Base-by-base conservation (phyloP, 2,329 filamentous ascomycete genomes). In the Monosporascus sp. region DNA sequence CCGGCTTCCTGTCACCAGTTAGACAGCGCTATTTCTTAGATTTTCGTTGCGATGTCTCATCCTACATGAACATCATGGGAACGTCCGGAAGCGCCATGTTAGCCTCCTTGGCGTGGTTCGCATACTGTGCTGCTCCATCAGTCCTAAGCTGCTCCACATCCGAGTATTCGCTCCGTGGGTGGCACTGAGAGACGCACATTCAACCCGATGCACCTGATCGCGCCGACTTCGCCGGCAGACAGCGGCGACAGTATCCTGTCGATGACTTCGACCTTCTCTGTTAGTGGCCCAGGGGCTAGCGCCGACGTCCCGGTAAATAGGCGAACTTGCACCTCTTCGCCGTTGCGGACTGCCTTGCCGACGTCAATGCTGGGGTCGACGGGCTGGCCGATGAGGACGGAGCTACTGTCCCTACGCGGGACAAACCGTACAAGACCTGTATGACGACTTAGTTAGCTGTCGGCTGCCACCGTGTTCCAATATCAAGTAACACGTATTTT, bases 301-400 rank as follows among this genome's bases (percentile, higher is more conserved):
- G 84, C 78, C 2, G 84, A 86, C 1, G 70, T 71, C 19, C 84
- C 83, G 24, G 77, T 80, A 69, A 81, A 85, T 7, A 83, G 72
- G 41, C 74, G 72, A 46, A 82, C 81, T 27, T 73, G 62, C 37
- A 86, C 81, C 41, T 84, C 77, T 56, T 80, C 70, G 37, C 79
- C 79, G 46, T 79, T 75, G 57, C 77, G 76, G 27, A 84, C 66
- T 17, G 82, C 82, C 26, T 76, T 65, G 45, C 82, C 83, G 45
- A 87, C 78, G 61, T 86, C 82, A 35, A 83, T 57, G 9, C 73
- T 65, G 22, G 71, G 65, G 55, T 81, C 75, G 37, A 74, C 68
- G 2, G 82, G 82, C 60, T 85, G 76, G 37, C 81, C 82, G 60
- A 85, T 78, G 48, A 64, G 52, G 19, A 54, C 51, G 43, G 49